These are phyloP conservation scores for Evernia prunastri DNA, from an alignment of 495 filamentous ascomycete species.

Conservation along the genomic window DNA sequence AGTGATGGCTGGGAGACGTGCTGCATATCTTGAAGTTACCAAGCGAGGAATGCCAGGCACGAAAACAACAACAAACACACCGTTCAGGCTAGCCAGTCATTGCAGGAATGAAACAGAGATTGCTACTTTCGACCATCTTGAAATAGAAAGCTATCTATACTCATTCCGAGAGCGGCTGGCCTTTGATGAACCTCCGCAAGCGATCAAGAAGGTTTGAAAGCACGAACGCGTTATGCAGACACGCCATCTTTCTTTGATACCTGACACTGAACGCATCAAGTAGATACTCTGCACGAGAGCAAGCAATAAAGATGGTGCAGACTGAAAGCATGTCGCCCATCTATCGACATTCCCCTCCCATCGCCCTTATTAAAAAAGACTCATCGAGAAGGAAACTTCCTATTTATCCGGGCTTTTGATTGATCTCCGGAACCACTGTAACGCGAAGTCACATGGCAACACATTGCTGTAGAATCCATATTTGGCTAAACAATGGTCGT, in stretches of 20 bases:
- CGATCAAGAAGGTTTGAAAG: background rate
- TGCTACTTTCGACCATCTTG: background rate
- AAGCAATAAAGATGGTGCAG: background rate
- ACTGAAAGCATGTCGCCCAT: slow-evolving; percentile 49
- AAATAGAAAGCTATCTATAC: background rate
- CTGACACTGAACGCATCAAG: background rate
- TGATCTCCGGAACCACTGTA: slow-evolving; percentile 52
- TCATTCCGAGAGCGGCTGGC: slow-evolving; percentile 5
- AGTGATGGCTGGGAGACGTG: slow-evolving; percentile 23
- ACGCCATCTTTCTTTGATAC: no score
- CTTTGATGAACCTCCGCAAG: slow-evolving; percentile 5
- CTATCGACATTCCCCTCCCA: slow-evolving; percentile 60
- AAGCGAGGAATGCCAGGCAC: slow-evolving; percentile 28
- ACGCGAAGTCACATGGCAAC: slow-evolving; percentile 52
- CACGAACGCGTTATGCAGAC: slow-evolving; percentile 5
- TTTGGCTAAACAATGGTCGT: slow-evolving; percentile 55
- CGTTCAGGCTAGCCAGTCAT: slow-evolving; percentile 7
- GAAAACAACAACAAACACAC: slow-evolving; percentile 28
- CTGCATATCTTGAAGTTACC: slow-evolving; percentile 21
- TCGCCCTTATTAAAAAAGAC: slow-evolving; percentile 61
- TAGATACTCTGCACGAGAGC: background rate
- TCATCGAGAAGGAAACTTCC: slow-evolving; percentile 57
- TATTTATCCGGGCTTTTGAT: slow-evolving; percentile 48
- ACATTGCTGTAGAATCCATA: slow-evolving; percentile 46
- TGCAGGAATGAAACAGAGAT: slow-evolving; percentile 20